Base-by-base conservation (phyloP, 257 asterid species). In the Solanum peruvianum region DNA sequence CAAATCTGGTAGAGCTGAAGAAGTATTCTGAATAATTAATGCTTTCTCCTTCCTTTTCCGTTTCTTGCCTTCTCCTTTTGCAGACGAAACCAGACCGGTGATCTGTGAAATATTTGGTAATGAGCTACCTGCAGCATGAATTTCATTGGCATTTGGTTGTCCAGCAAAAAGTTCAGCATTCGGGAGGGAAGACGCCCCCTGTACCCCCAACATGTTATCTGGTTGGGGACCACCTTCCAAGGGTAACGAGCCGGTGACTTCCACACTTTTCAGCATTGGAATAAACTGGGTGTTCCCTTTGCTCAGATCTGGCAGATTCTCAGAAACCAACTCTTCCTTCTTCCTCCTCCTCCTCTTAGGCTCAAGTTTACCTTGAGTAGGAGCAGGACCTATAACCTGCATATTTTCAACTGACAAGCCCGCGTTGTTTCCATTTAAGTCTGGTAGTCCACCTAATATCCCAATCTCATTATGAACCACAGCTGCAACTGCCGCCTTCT, bases 1-100 rank as follows among this genome's bases (percentile, higher is more conserved):
- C 94, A 94, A 91, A 91, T 96, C 99, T 33, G 97, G 99, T 76
- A 96, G 88, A 27, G 62, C 86, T 42, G 95, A 42, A 87, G 89
- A 88, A 33, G 21, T 42, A 58, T 66, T 71, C 58, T 31, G 70
- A 39, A 71, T 11, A 21, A 82, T 81, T 75, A 85, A 35, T 11
- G 90, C 60, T 83, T 89, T 90, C 62, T 90, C 92, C 90, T 89
- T 90, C 85, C 92, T 88, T 88, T 88, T 92, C 84, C 94, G 87
- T 82, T 87, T 90, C 90, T 67, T 92, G 75, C 37, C 88, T 88
- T 87, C 91, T 1, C 89, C 87, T 80, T 86, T 90, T 87, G 86
- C 85, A 45, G 90, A 23, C 21, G 80, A 88, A 37, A 70, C 73
- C 82, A 29, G 60, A 20, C 84, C 91, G 85, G 86, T 70, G 87